Conservation (phyloP, 257 asterid genomes). For the Jasminum sambac region DNA sequence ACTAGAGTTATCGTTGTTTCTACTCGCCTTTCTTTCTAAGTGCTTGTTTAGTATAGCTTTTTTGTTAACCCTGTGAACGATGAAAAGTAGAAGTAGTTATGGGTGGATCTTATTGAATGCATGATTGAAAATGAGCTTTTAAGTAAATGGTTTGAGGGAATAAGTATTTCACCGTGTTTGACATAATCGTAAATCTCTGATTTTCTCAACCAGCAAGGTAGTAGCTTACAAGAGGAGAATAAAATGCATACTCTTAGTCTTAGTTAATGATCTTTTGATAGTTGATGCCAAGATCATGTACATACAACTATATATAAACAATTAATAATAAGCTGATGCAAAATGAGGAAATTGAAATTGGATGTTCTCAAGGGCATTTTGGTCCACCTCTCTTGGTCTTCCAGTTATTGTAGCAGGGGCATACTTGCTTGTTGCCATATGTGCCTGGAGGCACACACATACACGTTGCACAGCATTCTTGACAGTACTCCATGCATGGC, state of each 20-base stretch:
- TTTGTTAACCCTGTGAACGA: too few species aligned
- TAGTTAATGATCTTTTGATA: background rate
- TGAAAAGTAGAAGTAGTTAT: too few species aligned
- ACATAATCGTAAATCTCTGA: background rate
- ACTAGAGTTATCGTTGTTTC: background rate
- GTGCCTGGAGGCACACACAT: conserved; percentile 73
- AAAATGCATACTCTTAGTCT: background rate
- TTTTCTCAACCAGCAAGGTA: background rate
- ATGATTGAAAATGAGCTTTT: too few species aligned
- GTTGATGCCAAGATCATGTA: background rate
- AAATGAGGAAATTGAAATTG: background rate
- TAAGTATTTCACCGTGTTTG: too few species aligned
- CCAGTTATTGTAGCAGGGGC: conserved; percentile 84
- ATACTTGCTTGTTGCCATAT: conserved; percentile 60
- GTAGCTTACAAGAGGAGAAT: background rate
- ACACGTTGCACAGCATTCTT: conserved; percentile 62
- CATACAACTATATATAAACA: background rate
- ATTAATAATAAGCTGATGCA: background rate
- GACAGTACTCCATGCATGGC: conserved; percentile 71
- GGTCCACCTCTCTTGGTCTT: conserved; percentile 72
- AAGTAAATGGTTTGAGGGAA: too few species aligned
- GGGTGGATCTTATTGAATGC: too few species aligned
- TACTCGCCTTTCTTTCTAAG: background rate
- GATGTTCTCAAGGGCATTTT: conserved; percentile 49
- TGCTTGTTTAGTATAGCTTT: background rate